These are phyloP conservation scores for Coemansia sp. DNA, from an alignment of 192 early-diverging fungal species.

Conservation along the genomic window DNA sequence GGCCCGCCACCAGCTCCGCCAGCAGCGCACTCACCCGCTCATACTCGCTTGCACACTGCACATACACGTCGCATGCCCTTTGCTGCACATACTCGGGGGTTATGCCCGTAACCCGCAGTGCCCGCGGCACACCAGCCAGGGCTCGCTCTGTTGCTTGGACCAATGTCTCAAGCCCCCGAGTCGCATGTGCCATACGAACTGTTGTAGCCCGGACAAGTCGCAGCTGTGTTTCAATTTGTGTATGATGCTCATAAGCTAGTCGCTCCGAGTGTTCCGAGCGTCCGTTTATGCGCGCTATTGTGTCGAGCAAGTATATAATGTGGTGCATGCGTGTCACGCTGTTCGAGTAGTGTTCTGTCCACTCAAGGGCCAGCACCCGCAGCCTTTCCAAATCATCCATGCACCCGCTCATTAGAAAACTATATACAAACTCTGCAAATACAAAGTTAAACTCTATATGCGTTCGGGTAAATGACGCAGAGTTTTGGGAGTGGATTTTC, in stretches of 20 bases:
- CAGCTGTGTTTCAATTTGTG: background rate
- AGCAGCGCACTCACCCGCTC: background rate
- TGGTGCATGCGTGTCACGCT: background rate
- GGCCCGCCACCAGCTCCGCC: background rate
- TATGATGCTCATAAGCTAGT: background rate
- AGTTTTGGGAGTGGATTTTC: no score
- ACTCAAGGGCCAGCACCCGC: background rate
- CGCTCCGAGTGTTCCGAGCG: background rate
- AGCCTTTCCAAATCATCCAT: background rate
- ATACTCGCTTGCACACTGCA: background rate
- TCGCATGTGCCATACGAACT: background rate
- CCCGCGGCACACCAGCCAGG: background rate
- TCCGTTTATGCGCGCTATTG: background rate
- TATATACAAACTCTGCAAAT: no score
- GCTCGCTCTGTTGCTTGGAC: background rate
- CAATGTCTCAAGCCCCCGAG: background rate
- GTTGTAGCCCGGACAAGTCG: background rate
- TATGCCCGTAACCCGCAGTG: slow-evolving; percentile 12
- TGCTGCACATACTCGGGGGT: slow-evolving; percentile 10
- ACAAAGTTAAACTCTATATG: no score
- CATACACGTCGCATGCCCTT: background rate
- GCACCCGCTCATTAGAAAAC: background rate
- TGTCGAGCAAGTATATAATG: background rate
- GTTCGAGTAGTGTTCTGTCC: background rate
- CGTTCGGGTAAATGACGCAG: no score